Base-by-base conservation (phyloP, 2,329 filamentous ascomycete genomes). In the Pseudogymnoascus sp. region DNA sequence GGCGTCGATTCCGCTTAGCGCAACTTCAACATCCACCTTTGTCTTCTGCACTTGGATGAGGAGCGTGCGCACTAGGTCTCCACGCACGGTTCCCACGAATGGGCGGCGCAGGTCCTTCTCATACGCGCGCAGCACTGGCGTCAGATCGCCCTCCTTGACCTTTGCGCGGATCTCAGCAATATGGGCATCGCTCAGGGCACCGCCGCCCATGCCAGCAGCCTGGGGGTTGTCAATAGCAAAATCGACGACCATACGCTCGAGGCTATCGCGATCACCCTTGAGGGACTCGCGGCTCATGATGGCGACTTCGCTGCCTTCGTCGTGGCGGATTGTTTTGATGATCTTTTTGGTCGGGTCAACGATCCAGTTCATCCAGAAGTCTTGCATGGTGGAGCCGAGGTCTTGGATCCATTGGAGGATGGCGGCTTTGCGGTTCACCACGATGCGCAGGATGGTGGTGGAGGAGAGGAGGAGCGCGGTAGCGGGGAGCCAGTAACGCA, bases 21-120 rank as follows among this genome's bases (percentile, higher is more conserved):
- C 95, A 66, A 97, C 87, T 75, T 99, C 95, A 11, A 99, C 86
- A 72, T 99, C 95, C 7, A 99, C 95, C 79, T 99, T 99, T 21
- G 95, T 97, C 81, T 99, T 99, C 72, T 99, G 95, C 39, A 99
- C 88, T 73, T 99, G 95, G 63, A 99, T 97, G 51, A 99, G 81
- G 29, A 99, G 84, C 4, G 93, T 92, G 61, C 93, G 87, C 37
- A 97, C 84, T 29, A 99, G 81, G 70, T 97, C 93, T 10, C 95
- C 95, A 31, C 86, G 84, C 16, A 99, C 77, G 0, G 93, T 90
- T 6, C 93, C 93, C 63, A 87, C 80, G 66, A 99, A 86, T 0
- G 95, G 95, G 57, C 81, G 88, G 62, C 89, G 84, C 45, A 99
- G 80, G 69, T 97, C 93, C 72, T 89, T 87, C 73, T 99, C 95